A percentile compares a stretch with the other conserved stretches of the same genome.
phyloP scores from a whole-genome alignment of 2,329 filamentous ascomycete species.

The Aspergillus sp. region DNA sequence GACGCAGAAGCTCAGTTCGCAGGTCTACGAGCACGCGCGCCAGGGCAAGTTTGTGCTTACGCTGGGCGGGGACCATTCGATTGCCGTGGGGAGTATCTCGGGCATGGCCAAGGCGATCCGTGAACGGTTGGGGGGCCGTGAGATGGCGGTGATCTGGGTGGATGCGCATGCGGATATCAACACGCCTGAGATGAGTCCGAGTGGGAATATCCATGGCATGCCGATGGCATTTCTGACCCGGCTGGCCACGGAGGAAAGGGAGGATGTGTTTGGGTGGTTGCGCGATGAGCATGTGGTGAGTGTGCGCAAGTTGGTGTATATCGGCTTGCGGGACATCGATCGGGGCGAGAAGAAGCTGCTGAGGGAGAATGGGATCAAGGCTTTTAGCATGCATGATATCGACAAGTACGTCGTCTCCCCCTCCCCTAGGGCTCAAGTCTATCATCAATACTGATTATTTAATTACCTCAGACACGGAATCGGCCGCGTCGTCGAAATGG shows the following conservation, averaged over 20 bases:
- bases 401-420: slow-evolving; percentile 55
- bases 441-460: background rate
- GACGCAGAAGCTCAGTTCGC: slow-evolving; percentile 66
- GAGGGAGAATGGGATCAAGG: slow-evolving; percentile 80
- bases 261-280: slow-evolving; percentile 87
- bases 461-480: slow-evolving; percentile 66
- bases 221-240: slow-evolving; percentile 87
- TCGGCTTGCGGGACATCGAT: slow-evolving; percentile 88
- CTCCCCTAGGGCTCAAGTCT: background rate
- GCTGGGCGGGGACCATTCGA: slow-evolving; percentile 89
- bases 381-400: slow-evolving; percentile 98
- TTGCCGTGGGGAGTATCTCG: slow-evolving; percentile 87
- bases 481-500: slow-evolving; percentile 94
- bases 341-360: slow-evolving; percentile 88
- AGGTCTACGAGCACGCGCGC: slow-evolving; percentile 80
- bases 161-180: slow-evolving; percentile 98
- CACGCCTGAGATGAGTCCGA: slow-evolving; percentile 78
- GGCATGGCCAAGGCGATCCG: slow-evolving; percentile 79
- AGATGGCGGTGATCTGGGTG: slow-evolving; percentile 96
- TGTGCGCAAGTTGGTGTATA: slow-evolving; percentile 86
- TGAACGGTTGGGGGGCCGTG: slow-evolving; percentile 63
- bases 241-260: slow-evolving; percentile 64
- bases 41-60: slow-evolving; percentile 83
- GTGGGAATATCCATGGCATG: slow-evolving; percentile 97
- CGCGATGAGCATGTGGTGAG: slow-evolving; percentile 52